Percentiles rank a stretch among this genome's conserved stretches.
These are phyloP conservation scores for Candida corydali DNA, from an alignment of 805 yeast genomes.

Conservation along the genomic window DNA sequence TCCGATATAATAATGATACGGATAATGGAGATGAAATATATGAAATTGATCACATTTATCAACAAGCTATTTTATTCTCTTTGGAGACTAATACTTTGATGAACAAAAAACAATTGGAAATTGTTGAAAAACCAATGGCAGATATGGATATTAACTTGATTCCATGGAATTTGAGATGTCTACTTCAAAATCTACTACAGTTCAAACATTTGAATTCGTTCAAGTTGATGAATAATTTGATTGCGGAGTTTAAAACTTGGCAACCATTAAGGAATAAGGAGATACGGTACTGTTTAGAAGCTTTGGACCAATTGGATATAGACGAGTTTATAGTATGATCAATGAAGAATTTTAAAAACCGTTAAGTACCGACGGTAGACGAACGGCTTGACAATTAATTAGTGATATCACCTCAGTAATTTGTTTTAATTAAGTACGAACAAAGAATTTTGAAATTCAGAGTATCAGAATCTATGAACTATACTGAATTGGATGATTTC, in stretches of 20 bases:
- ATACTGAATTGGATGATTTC: too few relatives aligned
- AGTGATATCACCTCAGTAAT: too few relatives aligned
- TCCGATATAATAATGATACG: slow-evolving; percentile 18
- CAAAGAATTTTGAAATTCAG: too few relatives aligned
- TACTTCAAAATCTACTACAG: slow-evolving; percentile 29
- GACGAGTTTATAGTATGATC: slow-evolving; percentile 47
- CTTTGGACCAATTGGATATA: slow-evolving; percentile 25
- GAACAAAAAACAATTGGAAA: slow-evolving; percentile 13
- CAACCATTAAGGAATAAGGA: slow-evolving; percentile 32
- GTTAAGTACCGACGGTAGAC: too few relatives aligned
- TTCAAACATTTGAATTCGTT: slow-evolving; percentile 27
- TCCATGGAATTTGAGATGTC: slow-evolving; percentile 39
- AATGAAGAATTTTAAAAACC: too few relatives aligned
- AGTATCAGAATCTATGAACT: too few relatives aligned
- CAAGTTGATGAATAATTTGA: slow-evolving; percentile 19
- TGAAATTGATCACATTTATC: slow-evolving; percentile 21
- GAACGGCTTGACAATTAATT: too few relatives aligned
- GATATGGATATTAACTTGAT: slow-evolving; percentile 13
- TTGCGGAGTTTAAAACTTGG: slow-evolving; percentile 26
- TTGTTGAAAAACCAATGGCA: background rate
- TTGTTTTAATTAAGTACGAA: too few relatives aligned
- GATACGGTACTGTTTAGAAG: slow-evolving; percentile 28
- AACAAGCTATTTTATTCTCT: slow-evolving; percentile 25
- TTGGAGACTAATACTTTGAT: slow-evolving; percentile 34
- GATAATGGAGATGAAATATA: slow-evolving; percentile 14